A percentile compares a stretch with the other conserved stretches of the same genome.
Conservation (phyloP, 495 filamentous ascomycete species). For the Annulohypoxylon nitens region DNA sequence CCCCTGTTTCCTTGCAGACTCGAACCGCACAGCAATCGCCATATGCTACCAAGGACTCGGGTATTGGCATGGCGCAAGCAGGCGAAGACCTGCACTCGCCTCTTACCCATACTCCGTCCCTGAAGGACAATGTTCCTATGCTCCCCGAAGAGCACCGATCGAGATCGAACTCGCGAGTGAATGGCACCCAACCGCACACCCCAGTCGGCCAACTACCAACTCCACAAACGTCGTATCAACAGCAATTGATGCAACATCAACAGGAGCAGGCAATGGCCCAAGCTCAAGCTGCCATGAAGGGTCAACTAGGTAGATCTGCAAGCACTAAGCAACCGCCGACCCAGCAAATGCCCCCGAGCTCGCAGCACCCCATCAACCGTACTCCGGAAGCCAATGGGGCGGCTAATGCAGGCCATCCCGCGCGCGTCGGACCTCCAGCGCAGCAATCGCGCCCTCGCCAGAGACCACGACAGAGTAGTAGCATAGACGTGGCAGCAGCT, state of each 20-base stretch:
- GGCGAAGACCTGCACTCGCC: conserved; percentile 63
- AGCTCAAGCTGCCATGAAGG: conserved; percentile 72
- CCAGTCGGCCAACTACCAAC: conserved; percentile 47
- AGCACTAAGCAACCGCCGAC: conserved; percentile 69
- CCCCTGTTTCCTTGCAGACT: conserved; percentile 65
- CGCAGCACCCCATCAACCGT: conserved; percentile 69
- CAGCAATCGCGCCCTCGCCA: conserved; percentile 78
- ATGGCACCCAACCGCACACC: conserved; percentile 61
- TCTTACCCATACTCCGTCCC: conserved; percentile 59
- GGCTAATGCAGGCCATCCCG: conserved; percentile 61
- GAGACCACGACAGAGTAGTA: conserved; percentile 75
- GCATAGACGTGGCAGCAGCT: conserved; percentile 83
- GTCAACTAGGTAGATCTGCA: conserved; percentile 69
- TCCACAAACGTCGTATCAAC: conserved; percentile 72
- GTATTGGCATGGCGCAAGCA: conserved; percentile 66
- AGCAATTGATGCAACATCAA: conserved; percentile 73
- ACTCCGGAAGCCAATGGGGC: conserved; percentile 68
- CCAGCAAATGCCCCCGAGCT: conserved; percentile 66
- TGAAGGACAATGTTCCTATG: conserved; percentile 61
- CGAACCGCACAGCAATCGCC: conserved; percentile 63
- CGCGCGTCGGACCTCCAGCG: conserved; percentile 57
- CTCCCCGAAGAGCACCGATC: conserved; percentile 68
- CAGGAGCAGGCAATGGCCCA: conserved; percentile 83
- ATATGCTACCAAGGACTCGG: conserved; percentile 65
- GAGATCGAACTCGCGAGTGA: conserved; percentile 66